Evolutionary conservation across 495 filamentous ascomycete species (phyloP).

Genomic region (Trichoderma asperelloides): DNA sequence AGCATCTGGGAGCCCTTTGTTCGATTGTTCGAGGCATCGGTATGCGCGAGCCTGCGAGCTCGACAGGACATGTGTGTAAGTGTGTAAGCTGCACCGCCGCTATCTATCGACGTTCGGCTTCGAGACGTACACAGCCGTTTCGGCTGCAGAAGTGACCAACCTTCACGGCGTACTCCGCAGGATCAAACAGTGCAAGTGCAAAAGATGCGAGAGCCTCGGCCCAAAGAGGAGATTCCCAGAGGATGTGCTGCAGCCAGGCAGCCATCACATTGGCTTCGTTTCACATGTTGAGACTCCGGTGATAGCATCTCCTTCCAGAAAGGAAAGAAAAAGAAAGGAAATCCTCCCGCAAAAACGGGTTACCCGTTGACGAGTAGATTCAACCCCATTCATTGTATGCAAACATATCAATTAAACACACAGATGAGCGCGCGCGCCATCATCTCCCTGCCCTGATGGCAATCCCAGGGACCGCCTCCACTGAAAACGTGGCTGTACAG

Average conservation of each 20-base stretch:
- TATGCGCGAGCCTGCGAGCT: not conserved
- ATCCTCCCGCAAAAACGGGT: not conserved
- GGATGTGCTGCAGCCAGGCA: not conserved
- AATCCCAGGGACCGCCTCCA: not conserved
- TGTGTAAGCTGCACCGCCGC: too few relatives aligned
- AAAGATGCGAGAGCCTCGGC: not conserved
- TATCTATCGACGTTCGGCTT: too few relatives aligned
- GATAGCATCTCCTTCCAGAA: not conserved
- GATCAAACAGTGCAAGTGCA: not conserved
- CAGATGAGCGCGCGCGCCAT: not conserved
- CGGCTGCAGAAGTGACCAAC: too few relatives aligned
- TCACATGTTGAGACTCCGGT: not conserved
- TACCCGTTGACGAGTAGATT: too few relatives aligned
- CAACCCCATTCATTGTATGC: too few relatives aligned
- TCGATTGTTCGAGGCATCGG: not conserved
- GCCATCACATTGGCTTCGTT: not conserved
- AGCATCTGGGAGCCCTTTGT: not conserved
- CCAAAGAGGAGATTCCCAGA: not conserved
- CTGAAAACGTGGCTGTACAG: conserved; percentile 4
- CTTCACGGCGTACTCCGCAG: not conserved
- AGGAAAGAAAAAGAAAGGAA: not conserved
- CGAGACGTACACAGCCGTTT: too few relatives aligned
- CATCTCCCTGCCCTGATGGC: not conserved
- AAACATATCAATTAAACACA: not conserved
- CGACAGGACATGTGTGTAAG: too few relatives aligned